Conservation (phyloP, 1,284 basidiomycete species). For the Thecaphora thlaspeos region DNA sequence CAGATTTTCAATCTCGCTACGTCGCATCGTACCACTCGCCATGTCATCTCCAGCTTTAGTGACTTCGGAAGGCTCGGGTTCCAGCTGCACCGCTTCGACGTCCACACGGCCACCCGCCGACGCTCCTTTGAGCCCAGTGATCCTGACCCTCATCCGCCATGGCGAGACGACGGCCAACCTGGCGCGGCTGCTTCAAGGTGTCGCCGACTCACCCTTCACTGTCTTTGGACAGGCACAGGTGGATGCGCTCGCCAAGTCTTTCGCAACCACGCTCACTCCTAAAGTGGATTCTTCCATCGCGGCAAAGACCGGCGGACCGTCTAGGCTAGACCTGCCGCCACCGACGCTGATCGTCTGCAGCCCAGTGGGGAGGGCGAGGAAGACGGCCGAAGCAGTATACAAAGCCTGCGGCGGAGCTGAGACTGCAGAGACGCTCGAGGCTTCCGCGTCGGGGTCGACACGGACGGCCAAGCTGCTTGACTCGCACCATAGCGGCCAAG, state of each 20-base stretch:
- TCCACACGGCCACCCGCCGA: too few species aligned
- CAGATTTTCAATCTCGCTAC: too few species aligned
- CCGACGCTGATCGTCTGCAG: slow-evolving; percentile 42
- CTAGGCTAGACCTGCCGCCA: slow-evolving; percentile 17
- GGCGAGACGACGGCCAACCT: slow-evolving; percentile 50
- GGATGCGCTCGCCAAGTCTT: slow-evolving; percentile 22
- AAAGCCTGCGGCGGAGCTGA: slow-evolving; percentile 6
- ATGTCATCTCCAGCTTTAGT: too few species aligned
- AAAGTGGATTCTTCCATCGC: neutral
- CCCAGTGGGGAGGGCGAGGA: slow-evolving; percentile 38
- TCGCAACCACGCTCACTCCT: slow-evolving; percentile 1
- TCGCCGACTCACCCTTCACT: slow-evolving; percentile 47
- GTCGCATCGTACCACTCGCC: too few species aligned
- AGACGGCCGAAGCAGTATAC: slow-evolving; percentile 37
- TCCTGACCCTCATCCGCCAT: slow-evolving; percentile 49
- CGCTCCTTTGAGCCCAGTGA: too few species aligned
- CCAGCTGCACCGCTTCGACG: too few species aligned
- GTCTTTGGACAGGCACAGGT: slow-evolving; percentile 42
- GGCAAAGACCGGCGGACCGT: neutral
- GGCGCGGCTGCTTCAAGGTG: slow-evolving; percentile 48
- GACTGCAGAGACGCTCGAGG: too few species aligned
- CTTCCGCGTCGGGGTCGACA: neutral
- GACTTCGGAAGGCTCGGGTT: too few species aligned
- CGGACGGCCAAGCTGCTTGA: neutral
- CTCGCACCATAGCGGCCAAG: too few species aligned